Base-by-base conservation (phyloP, 169 alveolate genomes). In the Cryptosporidium sp. region DNA sequence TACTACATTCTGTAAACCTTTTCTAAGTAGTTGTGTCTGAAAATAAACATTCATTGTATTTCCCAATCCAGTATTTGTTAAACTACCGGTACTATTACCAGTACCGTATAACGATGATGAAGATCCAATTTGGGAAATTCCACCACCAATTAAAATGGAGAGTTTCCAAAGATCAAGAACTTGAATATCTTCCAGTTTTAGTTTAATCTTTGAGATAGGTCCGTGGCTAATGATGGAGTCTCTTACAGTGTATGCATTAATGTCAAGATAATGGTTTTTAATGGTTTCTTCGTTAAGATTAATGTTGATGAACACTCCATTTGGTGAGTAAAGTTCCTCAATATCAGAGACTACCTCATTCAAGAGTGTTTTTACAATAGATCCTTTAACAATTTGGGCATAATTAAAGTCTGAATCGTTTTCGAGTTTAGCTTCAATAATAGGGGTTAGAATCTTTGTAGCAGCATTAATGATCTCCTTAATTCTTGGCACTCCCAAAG, bases 401-500 rank as follows among this genome's bases (percentile, higher is more conserved):
- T 85, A 91, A 33, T 80, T 92, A 73, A 62, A 86, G 84, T 92
- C 95, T 41, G 84, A 75, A 39, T 92, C 95, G 39, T 94, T 92
- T 26, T 85, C 89, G 16, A 95, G 85, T 39, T 91, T 92, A 55
- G 97, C 99, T 55, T 97, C 95, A 50, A 98, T 97, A 51, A 98
- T 95, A 10, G 99, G 99, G 16, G 99, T 98, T 48, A 96, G 95
- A 12, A 98, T 98, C 62, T 91, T 93, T 86, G 95, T 95, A 12
- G 99, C 96, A 23, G 99, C 99, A 91, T 98, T 97, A 48, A 98
- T 97, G 71, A 98, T 98, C 96, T 98, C 99, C 92, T 98, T 97
- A 61, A 98, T 97, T 71, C 99, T 93, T 35, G 99, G 99, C 37
- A 98, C 99, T 21, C 99, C 99, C 71, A 97, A 94, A 16, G 99